These are phyloP conservation scores for Prunus mume DNA, from an alignment of 306 rosid species.

Conservation along the genomic window DNA sequence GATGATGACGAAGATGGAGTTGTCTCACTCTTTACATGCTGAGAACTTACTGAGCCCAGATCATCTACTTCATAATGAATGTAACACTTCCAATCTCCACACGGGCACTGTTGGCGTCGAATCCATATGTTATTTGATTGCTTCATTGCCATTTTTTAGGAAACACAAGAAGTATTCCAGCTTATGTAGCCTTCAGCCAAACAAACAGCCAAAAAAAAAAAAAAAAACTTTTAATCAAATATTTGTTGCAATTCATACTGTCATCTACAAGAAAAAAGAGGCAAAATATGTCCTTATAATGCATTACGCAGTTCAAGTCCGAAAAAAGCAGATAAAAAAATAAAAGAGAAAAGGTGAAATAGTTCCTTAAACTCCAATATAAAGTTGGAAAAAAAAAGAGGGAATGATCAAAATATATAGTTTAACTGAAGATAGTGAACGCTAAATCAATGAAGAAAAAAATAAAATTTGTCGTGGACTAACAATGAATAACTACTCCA, in stretches of 20 bases:
- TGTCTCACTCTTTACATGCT: constrained; percentile 36
- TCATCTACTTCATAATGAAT: constrained; percentile 58
- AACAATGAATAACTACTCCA: not conserved
- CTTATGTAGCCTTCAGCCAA: constrained; percentile 2
- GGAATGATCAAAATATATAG: not conserved
- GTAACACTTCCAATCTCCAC: constrained; percentile 75
- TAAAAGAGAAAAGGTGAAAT: not conserved
- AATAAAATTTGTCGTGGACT: not conserved
- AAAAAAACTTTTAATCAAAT: not conserved
- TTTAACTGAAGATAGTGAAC: constrained; percentile 7
- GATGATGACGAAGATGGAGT: constrained; percentile 31
- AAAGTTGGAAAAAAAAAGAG: not conserved
- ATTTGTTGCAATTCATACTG: not conserved
- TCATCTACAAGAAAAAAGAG: not conserved
- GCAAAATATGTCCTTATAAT: not conserved
- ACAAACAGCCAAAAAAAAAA: not conserved
- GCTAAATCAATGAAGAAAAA: not conserved
- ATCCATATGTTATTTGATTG: constrained; percentile 54
- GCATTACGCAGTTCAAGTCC: not conserved
- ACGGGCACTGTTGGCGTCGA: constrained; percentile 59
- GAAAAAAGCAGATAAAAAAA: not conserved
- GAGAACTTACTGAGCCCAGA: constrained; percentile 37
- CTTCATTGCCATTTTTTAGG: constrained; percentile 34
- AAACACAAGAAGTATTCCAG: not conserved
- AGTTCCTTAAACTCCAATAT: not conserved